These are phyloP conservation scores for Sideroxylon spinosum DNA, from an alignment of 179 eudicot genomes.

Conservation along the genomic window DNA sequence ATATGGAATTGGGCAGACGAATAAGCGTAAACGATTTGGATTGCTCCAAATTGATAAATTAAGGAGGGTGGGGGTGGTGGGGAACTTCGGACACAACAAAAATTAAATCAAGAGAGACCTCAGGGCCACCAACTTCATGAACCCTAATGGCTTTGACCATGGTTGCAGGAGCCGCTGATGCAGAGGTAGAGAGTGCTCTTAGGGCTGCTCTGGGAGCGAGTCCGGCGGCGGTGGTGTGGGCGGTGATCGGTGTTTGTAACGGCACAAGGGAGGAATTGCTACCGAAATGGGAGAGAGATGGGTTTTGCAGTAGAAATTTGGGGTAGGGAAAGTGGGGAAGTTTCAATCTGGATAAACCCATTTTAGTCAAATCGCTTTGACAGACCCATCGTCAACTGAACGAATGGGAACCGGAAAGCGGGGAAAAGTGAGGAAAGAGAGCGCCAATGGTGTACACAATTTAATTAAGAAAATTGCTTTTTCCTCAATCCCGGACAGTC, in stretches of 20 bases:
- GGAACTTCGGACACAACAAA: no score
- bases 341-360: neutral
- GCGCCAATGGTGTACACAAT: no score
- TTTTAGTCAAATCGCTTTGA: neutral
- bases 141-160: slow-evolving; percentile 82
- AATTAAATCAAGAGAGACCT: slow-evolving; percentile 31
- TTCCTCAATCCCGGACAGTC: no score
- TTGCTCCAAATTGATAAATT: neutral
- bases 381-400: neutral
- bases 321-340: neutral
- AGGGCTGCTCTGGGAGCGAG: neutral
- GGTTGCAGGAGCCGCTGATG: slow-evolving; percentile 18
- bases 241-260: neutral
- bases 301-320: neutral
- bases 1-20: neutral
- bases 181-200: slow-evolving; percentile 19
- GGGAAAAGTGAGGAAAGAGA: no score
- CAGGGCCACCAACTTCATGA: slow-evolving; percentile 66
- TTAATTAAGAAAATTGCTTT: neutral
- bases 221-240: neutral
- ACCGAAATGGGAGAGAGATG: neutral
- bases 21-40: neutral
- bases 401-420: neutral
- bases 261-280: neutral
- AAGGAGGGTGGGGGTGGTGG: neutral